Base-by-base conservation (phyloP, 2,329 filamentous ascomycete species). In the Mollisiaceae sp. region DNA sequence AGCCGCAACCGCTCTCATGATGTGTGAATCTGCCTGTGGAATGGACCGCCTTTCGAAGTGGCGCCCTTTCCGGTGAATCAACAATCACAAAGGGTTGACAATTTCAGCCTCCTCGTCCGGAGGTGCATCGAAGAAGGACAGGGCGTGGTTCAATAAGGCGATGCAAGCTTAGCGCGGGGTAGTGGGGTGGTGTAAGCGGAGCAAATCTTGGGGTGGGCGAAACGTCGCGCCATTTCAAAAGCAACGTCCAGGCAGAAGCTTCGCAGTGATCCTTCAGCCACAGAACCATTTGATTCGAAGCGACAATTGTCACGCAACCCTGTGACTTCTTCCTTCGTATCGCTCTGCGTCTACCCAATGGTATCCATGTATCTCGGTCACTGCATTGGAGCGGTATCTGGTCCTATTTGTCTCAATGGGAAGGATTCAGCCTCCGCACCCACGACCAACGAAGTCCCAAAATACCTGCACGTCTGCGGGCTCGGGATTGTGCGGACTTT, bases 201-300 rank as follows among this genome's bases (percentile, higher is more conserved):
- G 9, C 11, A 45, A 57, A 38, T 36, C 14, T 45, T 12, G 56
- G 56, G 36, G 56, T 43, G 38, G 8, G 27, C 50, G 4, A 27
- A 35, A n/a, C 22, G 15, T n/a, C 36, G 11, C 32, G n/a, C 55
- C 55, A 56, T 54, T 20, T 27, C n/a, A 58, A 58, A 39, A 24
- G 32, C 12, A 39, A 15, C 27, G 27, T 41, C 36, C 50, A 54
- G 50, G 50, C 50, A 32, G 50, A 54, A 27, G 22, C 12, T 41
- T 41, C 38, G 38, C 4, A 41, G 12, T 35, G 22, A 43, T 41
- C 38, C 56, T 59, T 59, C 56, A 59, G 56, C 56, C 56, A 59
- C 56, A 38, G 20, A 43, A 22, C 2, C 22, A 32, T 59, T 45
- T 59, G 9, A 59, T 59, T 59, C 14, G 56, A 59, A 59, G 20